Evolutionary conservation across 73 alveolate genomes (phyloP).

Genomic region (Paramecium primaurelia): DNA sequence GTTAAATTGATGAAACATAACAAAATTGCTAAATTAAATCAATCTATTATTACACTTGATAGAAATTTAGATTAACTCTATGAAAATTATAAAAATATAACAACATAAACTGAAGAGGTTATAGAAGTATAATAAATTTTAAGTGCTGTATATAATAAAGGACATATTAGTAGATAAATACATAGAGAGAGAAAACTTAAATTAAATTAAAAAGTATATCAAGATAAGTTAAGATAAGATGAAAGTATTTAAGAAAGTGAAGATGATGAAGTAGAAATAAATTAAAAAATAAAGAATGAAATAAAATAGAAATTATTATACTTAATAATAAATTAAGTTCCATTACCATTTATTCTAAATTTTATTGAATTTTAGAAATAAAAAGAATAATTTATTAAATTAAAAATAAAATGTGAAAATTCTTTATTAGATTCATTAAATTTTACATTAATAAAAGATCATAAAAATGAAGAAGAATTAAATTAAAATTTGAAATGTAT

Average conservation of each 20-base stretch:
- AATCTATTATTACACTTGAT: not conserved
- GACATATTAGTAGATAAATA: not conserved
- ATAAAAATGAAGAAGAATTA: not conserved
- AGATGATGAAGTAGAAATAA: not conserved
- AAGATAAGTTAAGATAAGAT: not conserved
- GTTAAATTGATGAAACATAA: not conserved
- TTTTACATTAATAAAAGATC: not conserved
- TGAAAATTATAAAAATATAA: not conserved
- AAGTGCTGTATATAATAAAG: not conserved
- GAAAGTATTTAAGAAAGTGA: not conserved
- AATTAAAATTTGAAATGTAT: not conserved
- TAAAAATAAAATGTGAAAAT: not conserved
- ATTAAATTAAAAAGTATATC: not conserved
- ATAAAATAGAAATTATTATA: not conserved
- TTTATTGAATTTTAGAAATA: not conserved
- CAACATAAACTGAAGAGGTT: not conserved
- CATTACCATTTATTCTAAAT: not conserved
- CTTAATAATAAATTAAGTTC: not conserved
- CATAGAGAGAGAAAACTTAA: not conserved
- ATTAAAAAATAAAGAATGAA: not conserved
- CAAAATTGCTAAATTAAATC: not conserved
- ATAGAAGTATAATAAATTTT: not conserved
- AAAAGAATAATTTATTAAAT: not conserved
- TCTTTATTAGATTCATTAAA: not conserved
- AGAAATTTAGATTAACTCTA: not conserved